Evolutionary conservation across 2,329 filamentous ascomycete genomes (phyloP), one percentile per base, ranked within the genome.

Genomic region (Hypoxylon sp.): DNA sequence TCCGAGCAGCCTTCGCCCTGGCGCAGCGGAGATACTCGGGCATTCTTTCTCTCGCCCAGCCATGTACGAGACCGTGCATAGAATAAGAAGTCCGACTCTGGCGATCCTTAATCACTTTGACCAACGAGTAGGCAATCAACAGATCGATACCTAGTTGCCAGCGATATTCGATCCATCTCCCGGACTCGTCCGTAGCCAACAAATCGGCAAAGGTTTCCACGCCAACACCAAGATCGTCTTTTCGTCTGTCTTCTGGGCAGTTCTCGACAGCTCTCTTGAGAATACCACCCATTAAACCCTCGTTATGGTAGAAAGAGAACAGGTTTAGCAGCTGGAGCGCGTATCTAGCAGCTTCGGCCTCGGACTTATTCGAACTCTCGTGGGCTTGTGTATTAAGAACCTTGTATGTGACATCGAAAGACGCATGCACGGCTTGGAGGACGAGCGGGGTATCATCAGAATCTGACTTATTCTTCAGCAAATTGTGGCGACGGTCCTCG

Each of bases 221-320:
- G 19, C 60, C 60, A 9, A 39, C 27, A 0, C 60, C 60, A 29
- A 51, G 43, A n/a, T 62, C 60, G 9, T 62, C 60, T 19, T 51
- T 29, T 3, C 41, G n/a, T 12, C 63, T 51, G 6, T 48, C n/a
- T 2, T 32, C 14, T 1, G 63, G 63, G 14, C 52, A 52, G 11
- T 43, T 30, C 21, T 25, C 23, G 4, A 67, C 63, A 2, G 72
- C 72, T 5, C 67, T 19, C 2, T 27, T 3, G 9, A 77, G 46
- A 1, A 74, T 73, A 0, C 37, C 23, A 0, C 50, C 25, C 0
- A 70, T 56, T 0, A 75, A 29, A 1, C 61, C 60, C 19, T 75
- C 70, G 8, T 76, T 70, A 27, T 76, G 71, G 23, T 72, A 78
- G 63, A 77, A 78, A 14, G 65, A 73, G 6, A 77, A 63, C 0